Base-by-base conservation (phyloP, 2,329 filamentous ascomycete genomes). In the Fusarium irregulare region DNA sequence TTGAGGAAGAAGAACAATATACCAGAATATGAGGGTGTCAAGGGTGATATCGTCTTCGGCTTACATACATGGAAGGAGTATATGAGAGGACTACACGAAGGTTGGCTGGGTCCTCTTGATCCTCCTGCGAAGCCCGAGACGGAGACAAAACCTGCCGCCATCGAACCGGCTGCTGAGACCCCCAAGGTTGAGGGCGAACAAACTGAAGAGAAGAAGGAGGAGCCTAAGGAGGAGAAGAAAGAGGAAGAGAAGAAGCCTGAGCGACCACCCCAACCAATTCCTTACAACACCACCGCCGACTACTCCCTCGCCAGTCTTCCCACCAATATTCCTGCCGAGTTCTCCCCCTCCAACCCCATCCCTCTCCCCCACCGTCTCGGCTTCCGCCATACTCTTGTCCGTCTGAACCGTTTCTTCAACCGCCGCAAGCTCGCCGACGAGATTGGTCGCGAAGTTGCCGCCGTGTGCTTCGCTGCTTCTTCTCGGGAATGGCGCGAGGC, bases 41-140 rank as follows among this genome's bases (percentile, higher is more conserved):
- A 87, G 68, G 96, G 96, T 46, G 95, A 98, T 77, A 86, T 99
- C 54, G 89, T 98, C 20, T 89, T 99, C 74, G 96, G 96, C 14
- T 85, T 95, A 60, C 92, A 98, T 78, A 91, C 95, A 12, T 99
- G 96, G 96, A 99, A 98, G 82, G 96, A 99, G 81, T 99, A 98
- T 79, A 84, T 98, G 25, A 87, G 94, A 62, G 96, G 96, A 47
- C 78, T 98, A 71, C 96, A 99, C 78, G 96, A 99, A 81, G 96
- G 96, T 59, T 99, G 96, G 95, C 83, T 99, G 25, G 95, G 96
- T 0, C 94, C 96, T 10, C 83, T 97, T 45, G 88, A 91, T 63
- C 81, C 89, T 59, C 91, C 92, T 3, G 75, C 78, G 28, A 77
- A 82, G 56, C 60, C 76, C 34, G 70, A 76, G 51, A 37, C 57